Evolutionary conservation across 2,329 filamentous ascomycete species (phyloP).

Genomic region (Diplodia scrobiculata): DNA sequence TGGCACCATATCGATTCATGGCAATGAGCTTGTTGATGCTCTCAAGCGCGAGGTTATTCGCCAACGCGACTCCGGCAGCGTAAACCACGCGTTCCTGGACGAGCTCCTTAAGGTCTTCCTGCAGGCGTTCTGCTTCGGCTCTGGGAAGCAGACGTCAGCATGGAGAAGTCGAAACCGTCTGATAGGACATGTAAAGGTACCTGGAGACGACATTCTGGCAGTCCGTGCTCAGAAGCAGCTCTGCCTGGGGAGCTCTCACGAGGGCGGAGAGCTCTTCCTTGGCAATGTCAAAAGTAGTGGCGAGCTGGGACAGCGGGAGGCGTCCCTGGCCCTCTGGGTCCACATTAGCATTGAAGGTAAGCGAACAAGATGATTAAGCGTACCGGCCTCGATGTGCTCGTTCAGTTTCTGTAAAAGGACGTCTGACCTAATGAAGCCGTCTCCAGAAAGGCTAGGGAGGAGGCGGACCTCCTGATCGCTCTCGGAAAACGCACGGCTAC

Average conservation of each 20-base stretch:
- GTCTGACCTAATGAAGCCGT: conserved; percentile 37
- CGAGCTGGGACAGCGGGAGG: not conserved
- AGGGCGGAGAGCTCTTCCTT: conserved; percentile 14
- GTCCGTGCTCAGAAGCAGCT: conserved; percentile 36
- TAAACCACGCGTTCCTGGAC: conserved; percentile 8
- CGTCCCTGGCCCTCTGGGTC: conserved; percentile 4
- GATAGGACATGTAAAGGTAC: conserved; percentile 23
- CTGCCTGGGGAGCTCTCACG: not conserved
- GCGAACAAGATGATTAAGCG: not conserved
- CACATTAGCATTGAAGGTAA: not conserved
- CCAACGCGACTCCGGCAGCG: conserved; percentile 22
- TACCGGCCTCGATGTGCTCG: conserved; percentile 29
- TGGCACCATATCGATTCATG: conserved; percentile 15
- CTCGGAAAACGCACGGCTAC: conserved; percentile 27
- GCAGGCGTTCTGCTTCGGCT: conserved; percentile 8
- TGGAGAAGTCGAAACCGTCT: not conserved
- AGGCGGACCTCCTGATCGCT: conserved; percentile 31
- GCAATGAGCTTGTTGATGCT: conserved; percentile 35
- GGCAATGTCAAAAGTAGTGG: not conserved
- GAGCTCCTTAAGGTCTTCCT: conserved; percentile 14
- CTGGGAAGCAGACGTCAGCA: not conserved
- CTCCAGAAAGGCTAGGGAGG: conserved; percentile 34
- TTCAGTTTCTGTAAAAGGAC: conserved; percentile 35
- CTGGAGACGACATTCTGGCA: conserved; percentile 36
- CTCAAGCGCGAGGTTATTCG: conserved; percentile 35